Evolutionary conservation across 2,329 filamentous ascomycete species (phyloP).

Genomic region (Fusarium chlamydosporum): DNA sequence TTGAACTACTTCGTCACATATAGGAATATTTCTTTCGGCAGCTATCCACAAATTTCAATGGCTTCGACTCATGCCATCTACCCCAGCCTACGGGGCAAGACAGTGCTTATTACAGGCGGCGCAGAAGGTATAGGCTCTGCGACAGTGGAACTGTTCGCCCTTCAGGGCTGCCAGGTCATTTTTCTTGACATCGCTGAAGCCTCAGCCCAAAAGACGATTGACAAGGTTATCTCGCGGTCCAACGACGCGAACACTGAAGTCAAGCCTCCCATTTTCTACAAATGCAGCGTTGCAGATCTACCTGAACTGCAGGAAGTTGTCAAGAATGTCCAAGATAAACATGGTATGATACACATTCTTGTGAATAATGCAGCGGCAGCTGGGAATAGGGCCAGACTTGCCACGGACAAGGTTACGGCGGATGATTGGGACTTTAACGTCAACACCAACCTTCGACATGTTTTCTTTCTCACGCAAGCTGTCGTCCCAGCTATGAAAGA

Average conservation of each 20-base stretch:
- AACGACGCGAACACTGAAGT: conserved; percentile 27
- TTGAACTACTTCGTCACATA: background rate
- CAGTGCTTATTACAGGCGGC: conserved; percentile 62
- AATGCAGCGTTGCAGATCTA: conserved; percentile 61
- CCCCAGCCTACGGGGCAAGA: conserved; percentile 58
- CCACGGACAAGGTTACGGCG: conserved; percentile 56
- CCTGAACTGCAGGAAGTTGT: conserved; percentile 54
- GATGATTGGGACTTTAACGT: conserved; percentile 61
- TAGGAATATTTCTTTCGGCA: background rate
- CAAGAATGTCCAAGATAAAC: conserved; percentile 50
- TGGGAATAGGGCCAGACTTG: conserved; percentile 43
- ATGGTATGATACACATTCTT: conserved; percentile 75
- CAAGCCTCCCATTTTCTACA: conserved; percentile 55
- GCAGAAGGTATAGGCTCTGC: conserved; percentile 63
- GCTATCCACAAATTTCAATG: background rate
- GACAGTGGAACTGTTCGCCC: conserved; percentile 61
- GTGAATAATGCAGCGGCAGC: conserved; percentile 82
- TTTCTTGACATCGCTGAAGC: conserved; percentile 59
- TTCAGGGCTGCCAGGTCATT: conserved; percentile 61
- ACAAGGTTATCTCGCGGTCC: conserved; percentile 32
- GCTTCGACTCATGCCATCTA: conserved; percentile 54
- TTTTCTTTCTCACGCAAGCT: conserved; percentile 79
- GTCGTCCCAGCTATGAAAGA: conserved; percentile 71
- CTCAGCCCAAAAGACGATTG: conserved; percentile 50
- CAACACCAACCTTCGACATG: conserved; percentile 61